A percentile compares a stretch with the other conserved stretches of the same genome.
Conservation (phyloP, 2,329 filamentous ascomycete species). For the Whalleya microplaca region DNA sequence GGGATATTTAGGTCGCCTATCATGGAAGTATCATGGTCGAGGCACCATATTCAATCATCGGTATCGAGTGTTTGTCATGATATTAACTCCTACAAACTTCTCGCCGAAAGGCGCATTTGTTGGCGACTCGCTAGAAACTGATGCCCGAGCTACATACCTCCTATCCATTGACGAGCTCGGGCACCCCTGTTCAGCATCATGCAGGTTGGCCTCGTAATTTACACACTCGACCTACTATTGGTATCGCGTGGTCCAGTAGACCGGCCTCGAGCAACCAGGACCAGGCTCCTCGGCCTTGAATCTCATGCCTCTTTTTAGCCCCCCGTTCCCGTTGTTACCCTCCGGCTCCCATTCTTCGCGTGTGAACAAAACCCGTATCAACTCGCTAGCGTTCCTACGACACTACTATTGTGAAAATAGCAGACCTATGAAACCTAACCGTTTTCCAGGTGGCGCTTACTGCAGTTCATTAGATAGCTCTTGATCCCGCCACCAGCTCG, state of each 20-base stretch:
- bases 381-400: conserved; percentile 4
- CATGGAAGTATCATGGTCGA: too few relatives aligned
- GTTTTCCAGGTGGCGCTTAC: conserved; percentile 11
- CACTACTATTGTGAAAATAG: conserved; percentile 3
- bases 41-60: neutral
- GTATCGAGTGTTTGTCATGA: neutral
- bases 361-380: conserved; percentile 17
- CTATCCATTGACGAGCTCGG: neutral
- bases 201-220: conserved; percentile 28
- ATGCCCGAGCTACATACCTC: neutral
- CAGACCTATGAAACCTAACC: neutral
- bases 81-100: neutral
- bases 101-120: neutral
- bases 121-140: neutral
- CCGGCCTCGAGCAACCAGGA: conserved; percentile 18
- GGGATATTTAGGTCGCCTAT: neutral
- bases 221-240: conserved; percentile 20
- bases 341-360: conserved; percentile 10
- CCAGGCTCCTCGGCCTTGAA: conserved; percentile 17
- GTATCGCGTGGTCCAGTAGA: conserved; percentile 16
- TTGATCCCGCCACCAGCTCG: neutral
- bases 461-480: neutral
- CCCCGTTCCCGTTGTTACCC: conserved; percentile 23
- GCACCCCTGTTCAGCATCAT: conserved; percentile 19
- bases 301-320: conserved; percentile 17